These are phyloP conservation scores for Diaporthe amygdali DNA, from an alignment of 2,329 filamentous ascomycete species.

Conservation along the genomic window DNA sequence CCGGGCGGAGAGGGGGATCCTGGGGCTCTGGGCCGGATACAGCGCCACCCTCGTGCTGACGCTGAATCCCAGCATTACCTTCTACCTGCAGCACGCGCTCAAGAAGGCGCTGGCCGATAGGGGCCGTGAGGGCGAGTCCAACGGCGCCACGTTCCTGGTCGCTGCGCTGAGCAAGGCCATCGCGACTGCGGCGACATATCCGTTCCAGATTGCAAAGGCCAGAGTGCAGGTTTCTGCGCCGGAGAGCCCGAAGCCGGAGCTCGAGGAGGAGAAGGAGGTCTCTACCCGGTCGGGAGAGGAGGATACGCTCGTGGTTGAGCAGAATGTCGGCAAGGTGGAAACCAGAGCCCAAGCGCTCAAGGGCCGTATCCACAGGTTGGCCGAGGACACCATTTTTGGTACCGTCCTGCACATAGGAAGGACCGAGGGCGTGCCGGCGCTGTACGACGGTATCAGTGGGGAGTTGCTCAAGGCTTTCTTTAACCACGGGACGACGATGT, in stretches of 20 bases:
- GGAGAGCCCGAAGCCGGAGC: slow-evolving; percentile 29
- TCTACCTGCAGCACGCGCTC: slow-evolving; percentile 78
- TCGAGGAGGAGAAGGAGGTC: slow-evolving; percentile 31
- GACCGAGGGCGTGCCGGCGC: slow-evolving; percentile 68
- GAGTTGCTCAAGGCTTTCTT: slow-evolving; percentile 86
- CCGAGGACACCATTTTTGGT: slow-evolving; percentile 62
- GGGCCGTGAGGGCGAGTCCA: slow-evolving; percentile 41
- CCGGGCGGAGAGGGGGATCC: slow-evolving; percentile 69
- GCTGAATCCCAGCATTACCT: slow-evolving; percentile 85
- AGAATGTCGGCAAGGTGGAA: slow-evolving; percentile 31
- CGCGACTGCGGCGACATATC: slow-evolving; percentile 80
- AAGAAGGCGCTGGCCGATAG: slow-evolving; percentile 62
- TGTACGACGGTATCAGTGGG: slow-evolving; percentile 78
- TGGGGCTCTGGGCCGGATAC: slow-evolving; percentile 88
- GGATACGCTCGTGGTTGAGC: background rate
- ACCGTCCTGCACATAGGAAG: slow-evolving; percentile 63
- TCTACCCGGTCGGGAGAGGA: slow-evolving; percentile 5
- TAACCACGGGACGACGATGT: slow-evolving; percentile 85
- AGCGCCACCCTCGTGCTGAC: slow-evolving; percentile 80
- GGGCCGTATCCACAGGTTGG: slow-evolving; percentile 33
- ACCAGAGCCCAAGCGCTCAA: slow-evolving; percentile 34
- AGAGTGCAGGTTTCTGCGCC: slow-evolving; percentile 68
- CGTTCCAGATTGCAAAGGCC: slow-evolving; percentile 84
- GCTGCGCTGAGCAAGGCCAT: slow-evolving; percentile 81
- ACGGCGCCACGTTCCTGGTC: slow-evolving; percentile 47